Conservation (phyloP, 2,329 filamentous ascomycete species). For the Botrytis byssoidea region DNA sequence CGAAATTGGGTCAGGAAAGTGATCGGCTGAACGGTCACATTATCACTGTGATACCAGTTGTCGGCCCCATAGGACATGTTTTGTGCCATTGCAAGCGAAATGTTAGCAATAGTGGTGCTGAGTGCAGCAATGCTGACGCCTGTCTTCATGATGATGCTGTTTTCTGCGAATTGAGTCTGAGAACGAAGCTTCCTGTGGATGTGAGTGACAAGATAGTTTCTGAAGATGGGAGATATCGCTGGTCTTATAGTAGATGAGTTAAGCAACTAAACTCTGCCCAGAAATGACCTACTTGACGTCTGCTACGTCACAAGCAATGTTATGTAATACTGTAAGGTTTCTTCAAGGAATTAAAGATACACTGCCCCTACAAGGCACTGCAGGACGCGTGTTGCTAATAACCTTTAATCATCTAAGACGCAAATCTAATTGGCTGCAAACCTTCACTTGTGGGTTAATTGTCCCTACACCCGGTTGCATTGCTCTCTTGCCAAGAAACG, state of each 20-base stretch:
- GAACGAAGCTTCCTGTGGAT: neutral
- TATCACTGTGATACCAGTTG: neutral
- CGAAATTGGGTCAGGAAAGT: too few species aligned
- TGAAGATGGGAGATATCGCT: neutral
- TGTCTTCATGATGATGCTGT: neutral
- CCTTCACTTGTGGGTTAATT: neutral
- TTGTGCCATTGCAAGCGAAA: neutral
- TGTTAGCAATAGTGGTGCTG: neutral
- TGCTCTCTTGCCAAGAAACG: neutral
- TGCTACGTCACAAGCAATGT: neutral
- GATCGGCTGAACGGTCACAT: too few species aligned
- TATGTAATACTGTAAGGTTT: neutral
- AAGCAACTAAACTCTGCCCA: neutral
- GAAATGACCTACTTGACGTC: neutral
- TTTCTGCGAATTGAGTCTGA: neutral
- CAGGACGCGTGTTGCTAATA: neutral
- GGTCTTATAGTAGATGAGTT: neutral
- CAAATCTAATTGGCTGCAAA: neutral
- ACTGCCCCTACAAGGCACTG: neutral
- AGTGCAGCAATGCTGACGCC: neutral
- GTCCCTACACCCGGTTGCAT: neutral
- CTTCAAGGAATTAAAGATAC: neutral
- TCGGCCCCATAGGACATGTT: neutral
- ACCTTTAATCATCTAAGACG: neutral
- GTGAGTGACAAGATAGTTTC: neutral